Conservation (phyloP, 2,329 filamentous ascomycete species). For the Hirsutella thompsonii region DNA sequence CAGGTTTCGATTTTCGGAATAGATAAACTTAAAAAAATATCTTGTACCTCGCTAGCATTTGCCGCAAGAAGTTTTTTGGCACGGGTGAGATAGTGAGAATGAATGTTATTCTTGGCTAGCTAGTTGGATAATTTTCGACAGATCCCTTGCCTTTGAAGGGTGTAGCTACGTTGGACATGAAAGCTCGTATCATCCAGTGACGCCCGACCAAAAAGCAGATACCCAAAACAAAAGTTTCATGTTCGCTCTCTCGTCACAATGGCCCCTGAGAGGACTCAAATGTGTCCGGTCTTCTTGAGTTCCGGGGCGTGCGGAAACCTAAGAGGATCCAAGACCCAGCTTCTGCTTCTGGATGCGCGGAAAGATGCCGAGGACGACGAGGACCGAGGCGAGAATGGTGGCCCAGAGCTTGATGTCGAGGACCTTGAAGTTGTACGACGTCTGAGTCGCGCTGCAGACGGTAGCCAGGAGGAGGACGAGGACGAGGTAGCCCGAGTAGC, state of each 20-base stretch:
- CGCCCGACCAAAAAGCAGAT: too few species aligned
- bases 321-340: slow-evolving; percentile 8
- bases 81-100: background rate
- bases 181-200: too few species aligned
- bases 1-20: too few species aligned
- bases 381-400: slow-evolving; percentile 47
- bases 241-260: too few species aligned
- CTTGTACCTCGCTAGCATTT: background rate
- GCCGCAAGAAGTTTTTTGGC: background rate
- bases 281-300: too few species aligned
- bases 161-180: too few species aligned
- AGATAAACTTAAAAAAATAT: too few species aligned
- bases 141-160: too few species aligned
- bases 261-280: too few species aligned
- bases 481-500: slow-evolving; percentile 61
- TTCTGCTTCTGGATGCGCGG: slow-evolving; percentile 75
- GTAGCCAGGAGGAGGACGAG: slow-evolving; percentile 61
- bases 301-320: background rate
- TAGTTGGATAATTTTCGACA: too few species aligned
- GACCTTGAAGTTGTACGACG: slow-evolving; percentile 56
- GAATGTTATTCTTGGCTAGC: too few species aligned
- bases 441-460: slow-evolving; percentile 62
- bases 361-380: slow-evolving; percentile 60
- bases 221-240: too few species aligned
- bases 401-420: slow-evolving; percentile 68